Base-by-base conservation (phyloP, 1,139 yeast species). In the Taphrina sp. region DNA sequence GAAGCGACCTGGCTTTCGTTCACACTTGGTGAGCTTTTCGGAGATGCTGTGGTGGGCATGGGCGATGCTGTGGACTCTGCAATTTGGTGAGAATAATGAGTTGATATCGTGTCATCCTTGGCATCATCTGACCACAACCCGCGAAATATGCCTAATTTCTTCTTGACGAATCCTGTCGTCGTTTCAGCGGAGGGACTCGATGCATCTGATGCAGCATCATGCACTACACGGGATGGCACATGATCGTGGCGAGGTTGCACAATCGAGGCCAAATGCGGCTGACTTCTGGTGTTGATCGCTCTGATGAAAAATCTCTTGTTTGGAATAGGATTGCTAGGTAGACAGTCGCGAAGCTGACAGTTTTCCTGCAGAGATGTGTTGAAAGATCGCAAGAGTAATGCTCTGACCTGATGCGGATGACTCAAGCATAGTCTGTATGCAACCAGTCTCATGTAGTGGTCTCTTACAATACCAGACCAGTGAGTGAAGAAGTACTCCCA, bases 401-500 rank as follows among this genome's bases (percentile, higher is more conserved):
- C 8, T n/a, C 39, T 37, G 17, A 49, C 35, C 22, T 31, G 39
- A 12, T 20, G 24, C 5, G 54, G 46, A 24, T 49, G 39, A 10
- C 39, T 23, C 17, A 31, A 33, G 26, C 46, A 29, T 1, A 39
- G 23, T 22, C 33, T 31, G 28, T 37, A 49, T 38, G 46, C 24
- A 8, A 49, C 23, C n/a, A 49, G 46, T 4, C 54, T 37, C 54
- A 49, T 49, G 14, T 49, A 49, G 26, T 49, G 54, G 24, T 49
- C 54, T 4, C 54, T 29, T 5, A 49, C 54, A 17, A 49, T 49
- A 10, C 54, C 54, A 3, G 39, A 38, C 54, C 54, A 49, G 37
- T 49, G 54, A n/a, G 44, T 26, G 39, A 49, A 49, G 29, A 38
- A 49, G 19, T 38, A 34, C 34, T 49, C 46, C 54, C 54, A 49